Conservation (phyloP, 441 rosid species). For the Gossypium schwendimanii region DNA sequence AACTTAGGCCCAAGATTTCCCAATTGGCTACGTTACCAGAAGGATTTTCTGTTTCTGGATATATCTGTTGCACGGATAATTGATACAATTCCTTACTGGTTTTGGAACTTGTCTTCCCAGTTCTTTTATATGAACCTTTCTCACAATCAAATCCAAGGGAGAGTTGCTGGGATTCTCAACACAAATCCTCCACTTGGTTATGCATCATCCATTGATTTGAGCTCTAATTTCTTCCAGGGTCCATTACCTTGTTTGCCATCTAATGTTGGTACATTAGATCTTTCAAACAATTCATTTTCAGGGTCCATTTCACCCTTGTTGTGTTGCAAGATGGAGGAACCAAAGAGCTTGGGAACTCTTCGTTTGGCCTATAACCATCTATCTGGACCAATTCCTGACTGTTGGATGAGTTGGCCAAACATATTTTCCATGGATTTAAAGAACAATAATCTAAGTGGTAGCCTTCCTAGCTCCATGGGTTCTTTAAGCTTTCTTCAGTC, state of each 20-base stretch:
- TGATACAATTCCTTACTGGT: constrained; percentile 13
- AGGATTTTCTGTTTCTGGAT: constrained; percentile 4
- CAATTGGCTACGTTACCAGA: constrained; percentile 5
- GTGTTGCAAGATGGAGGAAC: background rate
- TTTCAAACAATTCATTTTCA: constrained; percentile 24
- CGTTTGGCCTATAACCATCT: constrained; percentile 9
- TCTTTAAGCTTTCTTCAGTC: constrained; percentile 7
- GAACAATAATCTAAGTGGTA: constrained; percentile 12
- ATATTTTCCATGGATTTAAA: constrained; percentile 4
- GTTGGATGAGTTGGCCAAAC: constrained; percentile 15
- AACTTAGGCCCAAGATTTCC: constrained; percentile 16
- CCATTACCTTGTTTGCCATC: constrained; percentile 8
- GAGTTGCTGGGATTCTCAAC: background rate
- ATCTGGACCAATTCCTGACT: constrained; percentile 17
- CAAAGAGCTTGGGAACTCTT: constrained; percentile 10
- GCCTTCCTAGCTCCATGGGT: constrained; percentile 18
- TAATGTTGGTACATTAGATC: constrained; percentile 4
- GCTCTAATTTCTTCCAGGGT: constrained; percentile 14
- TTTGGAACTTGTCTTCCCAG: constrained; percentile 15
- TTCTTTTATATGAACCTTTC: constrained; percentile 6
- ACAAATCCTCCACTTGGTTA: background rate
- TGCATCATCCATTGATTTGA: constrained; percentile 9
- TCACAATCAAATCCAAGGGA: constrained; percentile 16
- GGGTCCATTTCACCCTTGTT: constrained; percentile 18
- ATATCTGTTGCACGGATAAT: constrained; percentile 11